A percentile compares a stretch with the other conserved stretches of the same genome.
phyloP scores from a whole-genome alignment of 1,284 basidiomycete genomes.

The Trichosporon ovoides region DNA sequence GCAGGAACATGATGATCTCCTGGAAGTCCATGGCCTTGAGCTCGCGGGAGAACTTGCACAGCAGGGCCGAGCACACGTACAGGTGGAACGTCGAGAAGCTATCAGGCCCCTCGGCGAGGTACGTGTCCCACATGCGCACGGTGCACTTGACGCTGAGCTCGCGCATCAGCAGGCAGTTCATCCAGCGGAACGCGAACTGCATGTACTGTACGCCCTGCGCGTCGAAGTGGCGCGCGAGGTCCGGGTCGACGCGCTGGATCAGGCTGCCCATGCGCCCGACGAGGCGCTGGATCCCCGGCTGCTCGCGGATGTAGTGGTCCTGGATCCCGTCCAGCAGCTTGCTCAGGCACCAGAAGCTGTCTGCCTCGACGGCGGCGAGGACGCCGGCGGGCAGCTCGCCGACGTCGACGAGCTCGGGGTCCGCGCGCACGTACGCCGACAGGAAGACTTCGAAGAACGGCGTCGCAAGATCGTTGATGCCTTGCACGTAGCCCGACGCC shows the following conservation, averaged over 20 bases:
- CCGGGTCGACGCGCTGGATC: constrained; percentile 84
- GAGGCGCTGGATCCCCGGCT: constrained; percentile 88
- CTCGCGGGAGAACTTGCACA: constrained; percentile 85
- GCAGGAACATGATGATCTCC: constrained; percentile 99
- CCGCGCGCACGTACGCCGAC: constrained; percentile 53
- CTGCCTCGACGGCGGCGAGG: constrained; percentile 81
- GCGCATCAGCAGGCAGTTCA: constrained; percentile 95
- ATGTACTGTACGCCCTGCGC: constrained; percentile 92
- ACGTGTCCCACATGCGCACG: constrained; percentile 98
- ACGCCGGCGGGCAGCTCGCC: constrained; percentile 63
- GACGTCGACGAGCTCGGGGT: constrained; percentile 81
- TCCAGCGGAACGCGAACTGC: constrained; percentile 98
- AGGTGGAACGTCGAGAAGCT: constrained; percentile 95
- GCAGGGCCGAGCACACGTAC: constrained; percentile 91
- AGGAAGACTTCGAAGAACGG: constrained; percentile 94
- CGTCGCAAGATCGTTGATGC: constrained; percentile 92
- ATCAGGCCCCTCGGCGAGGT: constrained; percentile 79
- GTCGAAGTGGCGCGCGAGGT: constrained; percentile 73
- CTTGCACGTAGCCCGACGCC: constrained; percentile 93
- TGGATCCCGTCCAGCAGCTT: constrained; percentile 91
- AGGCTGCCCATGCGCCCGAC: constrained; percentile 88
- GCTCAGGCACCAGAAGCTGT: constrained; percentile 94
- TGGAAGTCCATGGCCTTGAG: constrained; percentile 94
- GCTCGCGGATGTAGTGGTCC: constrained; percentile 91
- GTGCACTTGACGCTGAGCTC: constrained; percentile 93